phyloP scores from a whole-genome alignment of 1,284 basidiomycete genomes.

The Melampsora medusae region DNA sequence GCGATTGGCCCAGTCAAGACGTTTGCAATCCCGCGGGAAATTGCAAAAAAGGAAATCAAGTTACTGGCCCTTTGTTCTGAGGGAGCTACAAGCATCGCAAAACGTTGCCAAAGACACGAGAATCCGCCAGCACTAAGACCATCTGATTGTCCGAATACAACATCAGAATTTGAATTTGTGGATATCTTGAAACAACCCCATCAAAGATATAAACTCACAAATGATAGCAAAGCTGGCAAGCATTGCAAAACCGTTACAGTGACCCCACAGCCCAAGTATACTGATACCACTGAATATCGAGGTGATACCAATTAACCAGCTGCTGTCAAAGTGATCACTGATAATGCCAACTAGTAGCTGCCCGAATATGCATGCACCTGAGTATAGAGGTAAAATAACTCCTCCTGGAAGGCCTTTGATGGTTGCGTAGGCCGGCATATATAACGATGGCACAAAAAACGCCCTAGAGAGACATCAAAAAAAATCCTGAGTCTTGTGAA shows the following conservation, averaged over 20 bases:
- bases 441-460: conserved; percentile 28
- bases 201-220: conserved; percentile 15
- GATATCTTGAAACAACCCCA: not conserved
- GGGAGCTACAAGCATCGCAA: conserved; percentile 32
- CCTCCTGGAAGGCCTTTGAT: conserved; percentile 31
- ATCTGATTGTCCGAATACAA: not conserved
- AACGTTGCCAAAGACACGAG: conserved; percentile 38
- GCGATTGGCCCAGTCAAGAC: conserved; percentile 37
- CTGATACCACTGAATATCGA: conserved; percentile 22
- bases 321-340: conserved; percentile 32
- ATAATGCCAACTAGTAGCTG: conserved; percentile 16
- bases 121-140: conserved; percentile 38
- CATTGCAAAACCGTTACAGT: conserved; percentile 22
- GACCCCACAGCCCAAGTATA: conserved; percentile 31
- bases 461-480: conserved; percentile 1
- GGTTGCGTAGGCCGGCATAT: conserved; percentile 32
- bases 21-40: conserved; percentile 28
- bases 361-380: conserved; percentile 25
- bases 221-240: conserved; percentile 28
- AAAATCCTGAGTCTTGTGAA: no score
- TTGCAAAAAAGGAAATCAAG: conserved; percentile 26
- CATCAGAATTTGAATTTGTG: not conserved
- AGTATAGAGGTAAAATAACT: conserved; percentile 17
- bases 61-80: conserved; percentile 25
- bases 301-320: conserved; percentile 27